These are phyloP conservation scores for Phoma sp. DNA, from an alignment of 2,329 filamentous ascomycete genomes.

Conservation along the genomic window DNA sequence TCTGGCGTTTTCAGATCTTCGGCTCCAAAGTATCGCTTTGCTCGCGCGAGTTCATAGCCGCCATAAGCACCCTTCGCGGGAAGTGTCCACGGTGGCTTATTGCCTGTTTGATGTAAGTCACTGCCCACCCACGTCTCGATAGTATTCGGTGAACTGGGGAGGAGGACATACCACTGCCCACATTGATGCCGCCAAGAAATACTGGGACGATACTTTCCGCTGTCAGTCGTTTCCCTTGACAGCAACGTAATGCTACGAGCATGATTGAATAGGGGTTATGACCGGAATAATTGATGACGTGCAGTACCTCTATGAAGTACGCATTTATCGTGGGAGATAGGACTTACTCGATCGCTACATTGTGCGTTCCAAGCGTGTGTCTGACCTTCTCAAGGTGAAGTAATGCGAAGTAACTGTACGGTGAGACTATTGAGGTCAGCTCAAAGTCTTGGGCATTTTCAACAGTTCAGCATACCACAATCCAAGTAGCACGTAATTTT, in stretches of 20 bases:
- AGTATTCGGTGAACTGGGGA: slow-evolving; percentile 3
- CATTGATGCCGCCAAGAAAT: slow-evolving; percentile 64
- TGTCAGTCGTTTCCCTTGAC: slow-evolving; percentile 3
- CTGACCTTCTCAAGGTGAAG: slow-evolving; percentile 66
- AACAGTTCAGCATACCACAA: slow-evolving; percentile 60
- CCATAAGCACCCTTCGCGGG: slow-evolving; percentile 71
- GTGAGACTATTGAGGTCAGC: slow-evolving; percentile 63
- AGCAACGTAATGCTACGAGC: too few relatives aligned
- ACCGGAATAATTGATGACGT: background rate
- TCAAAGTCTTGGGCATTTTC: background rate
- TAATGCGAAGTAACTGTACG: slow-evolving; percentile 62
- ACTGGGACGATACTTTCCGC: slow-evolving; percentile 70
- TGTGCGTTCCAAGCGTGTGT: slow-evolving; percentile 62
- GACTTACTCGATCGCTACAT: slow-evolving; percentile 71
- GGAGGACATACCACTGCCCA: slow-evolving; percentile 46
- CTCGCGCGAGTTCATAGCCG: slow-evolving; percentile 57
- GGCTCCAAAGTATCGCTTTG: slow-evolving; percentile 60
- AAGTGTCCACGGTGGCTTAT: slow-evolving; percentile 76
- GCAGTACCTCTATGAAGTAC: background rate
- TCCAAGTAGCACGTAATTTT: slow-evolving; percentile 73
- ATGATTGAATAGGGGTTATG: too few relatives aligned
- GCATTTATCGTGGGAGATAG: background rate
- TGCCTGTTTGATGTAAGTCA: slow-evolving; percentile 59
- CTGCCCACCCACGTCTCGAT: background rate
- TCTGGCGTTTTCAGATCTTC: slow-evolving; percentile 52